Evolutionary conservation across 371 early-diverging fungal species (phyloP), one percentile per base, ranked within the genome.

Genomic region (Choanephora cucurbitarum): DNA sequence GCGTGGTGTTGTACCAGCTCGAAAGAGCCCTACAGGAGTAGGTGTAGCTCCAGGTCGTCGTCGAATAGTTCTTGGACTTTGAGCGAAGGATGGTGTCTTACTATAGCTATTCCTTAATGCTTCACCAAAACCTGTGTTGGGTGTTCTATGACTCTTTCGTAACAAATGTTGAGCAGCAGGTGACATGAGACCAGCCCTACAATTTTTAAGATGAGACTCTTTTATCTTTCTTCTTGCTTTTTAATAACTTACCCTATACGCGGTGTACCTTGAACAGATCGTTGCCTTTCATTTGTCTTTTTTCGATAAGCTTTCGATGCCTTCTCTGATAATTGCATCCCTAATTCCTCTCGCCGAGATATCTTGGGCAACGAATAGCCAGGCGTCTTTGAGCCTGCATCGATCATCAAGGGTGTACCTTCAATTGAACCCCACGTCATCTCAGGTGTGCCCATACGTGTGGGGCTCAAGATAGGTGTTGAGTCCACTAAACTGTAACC

Each of bases 361-460:
- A 85, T 80, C 24, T 81, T 76, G 7, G 88, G 87, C 31, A 91
- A 63, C 22, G 78, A 73, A 52, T 88, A 91, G 0, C 74, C 77
- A 3, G 82, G 78, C 21, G 81, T 75, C 15, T 72, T 62, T 23
- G 73, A 61, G 17, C 81, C 80, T 8, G 68, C 63, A 6, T 52
- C 37, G 22, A 85, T 80, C 31, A 79, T 58, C 37, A 86, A 48
- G 9, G 89, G 89, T 5, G 85, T 87, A 7, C 83, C 86, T 55
- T 87, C 89, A 44, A 89, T 83, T 1, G 78, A 67, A 44, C 89
- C 90, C 94, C 94, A 94, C 2, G 94, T 94, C 89, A 94, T 85
- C 40, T 89, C 77, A 64, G 76, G 77, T 15, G 74, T 66, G 0
- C 69, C 71, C 41, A 72, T 45, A 24, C 73, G 70, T 2, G 81